Conservation (phyloP, 2,329 filamentous ascomycete genomes). For the Colletotrichum tropicale region DNA sequence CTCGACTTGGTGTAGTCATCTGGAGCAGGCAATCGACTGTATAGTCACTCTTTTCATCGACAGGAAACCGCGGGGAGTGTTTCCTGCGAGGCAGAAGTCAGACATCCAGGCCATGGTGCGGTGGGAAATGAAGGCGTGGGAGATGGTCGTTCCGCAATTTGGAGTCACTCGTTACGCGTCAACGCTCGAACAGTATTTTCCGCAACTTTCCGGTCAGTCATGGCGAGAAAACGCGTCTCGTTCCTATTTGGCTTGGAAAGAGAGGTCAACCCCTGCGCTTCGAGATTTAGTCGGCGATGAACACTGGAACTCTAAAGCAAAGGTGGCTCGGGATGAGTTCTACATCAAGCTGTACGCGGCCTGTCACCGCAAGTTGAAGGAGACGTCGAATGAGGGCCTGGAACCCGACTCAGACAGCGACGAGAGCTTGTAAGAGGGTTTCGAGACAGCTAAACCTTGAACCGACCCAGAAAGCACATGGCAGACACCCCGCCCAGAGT, state of each 20-base stretch:
- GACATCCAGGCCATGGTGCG: neutral
- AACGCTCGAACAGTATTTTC: neutral
- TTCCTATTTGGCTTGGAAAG: neutral
- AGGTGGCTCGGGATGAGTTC: neutral
- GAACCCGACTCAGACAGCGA: neutral
- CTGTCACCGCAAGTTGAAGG: neutral
- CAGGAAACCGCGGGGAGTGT: neutral
- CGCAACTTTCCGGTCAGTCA: neutral
- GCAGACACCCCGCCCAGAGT: neutral
- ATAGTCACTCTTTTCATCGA: neutral
- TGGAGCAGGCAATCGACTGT: neutral
- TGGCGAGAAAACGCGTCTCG: neutral
- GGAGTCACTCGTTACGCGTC: neutral
- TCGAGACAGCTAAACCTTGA: neutral
- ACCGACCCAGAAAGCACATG: neutral
- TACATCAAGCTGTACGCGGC: neutral
- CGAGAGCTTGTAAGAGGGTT: neutral
- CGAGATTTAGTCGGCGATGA: neutral
- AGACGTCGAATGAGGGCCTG: rapidly evolving
- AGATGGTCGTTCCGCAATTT: rapidly evolving
- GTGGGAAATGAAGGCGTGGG: neutral
- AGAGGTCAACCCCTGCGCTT: neutral
- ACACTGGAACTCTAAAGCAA: neutral
- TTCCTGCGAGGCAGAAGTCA: neutral
- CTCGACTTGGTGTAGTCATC: neutral